Evolutionary conservation across 2,329 filamentous ascomycete species (phyloP), one percentile per base, ranked within the genome.

Genomic region (Daldinia sp.): DNA sequence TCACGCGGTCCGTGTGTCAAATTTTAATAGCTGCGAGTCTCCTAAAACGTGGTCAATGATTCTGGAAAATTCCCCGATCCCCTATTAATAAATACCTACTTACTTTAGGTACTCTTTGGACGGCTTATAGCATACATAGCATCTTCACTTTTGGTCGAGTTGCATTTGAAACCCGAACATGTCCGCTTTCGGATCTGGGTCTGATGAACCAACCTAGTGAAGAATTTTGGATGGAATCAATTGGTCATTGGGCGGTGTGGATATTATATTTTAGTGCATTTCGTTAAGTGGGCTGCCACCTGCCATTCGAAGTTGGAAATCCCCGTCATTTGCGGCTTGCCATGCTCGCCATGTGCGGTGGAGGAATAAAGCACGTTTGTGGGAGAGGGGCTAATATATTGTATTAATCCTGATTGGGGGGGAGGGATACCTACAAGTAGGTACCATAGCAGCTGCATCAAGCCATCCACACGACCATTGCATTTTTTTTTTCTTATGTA

Each of bases 341-440:
- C 70, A 70, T 70, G 70, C 65, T 72, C 70, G 70, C 70, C 70
- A 72, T 72, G 70, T 72, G 70, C 70, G 68, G 56, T 72, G 65
- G 65, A 70, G 65, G 62, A 66, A 67, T 67, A 65, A 70, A 70
- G 68, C 70, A 67, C 63, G 70, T 69, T 68, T 53, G 63, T 68
- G 62, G 39, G 42, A 70, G 57, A 64, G 53, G 51, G 57, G 48
- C 57, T 53, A 58, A 60, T 46, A 56, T 46, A 62, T 2, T 39
- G 35, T 15, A 13, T 12, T 12, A 5, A 39, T 54, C 57, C 23
- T 70, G 68, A 68, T 72, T 72, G 70, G 68, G 65, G 65, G 65
- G 48, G 33, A 41, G 41, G 26, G 20, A 56, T 65, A 63, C 63
- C 30, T 63, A 59, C 33, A 51, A 18, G 41, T 66, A 65, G 54